phyloP scores from a whole-genome alignment of 169 alveolate species.

The Besnoitia besnoiti region DNA sequence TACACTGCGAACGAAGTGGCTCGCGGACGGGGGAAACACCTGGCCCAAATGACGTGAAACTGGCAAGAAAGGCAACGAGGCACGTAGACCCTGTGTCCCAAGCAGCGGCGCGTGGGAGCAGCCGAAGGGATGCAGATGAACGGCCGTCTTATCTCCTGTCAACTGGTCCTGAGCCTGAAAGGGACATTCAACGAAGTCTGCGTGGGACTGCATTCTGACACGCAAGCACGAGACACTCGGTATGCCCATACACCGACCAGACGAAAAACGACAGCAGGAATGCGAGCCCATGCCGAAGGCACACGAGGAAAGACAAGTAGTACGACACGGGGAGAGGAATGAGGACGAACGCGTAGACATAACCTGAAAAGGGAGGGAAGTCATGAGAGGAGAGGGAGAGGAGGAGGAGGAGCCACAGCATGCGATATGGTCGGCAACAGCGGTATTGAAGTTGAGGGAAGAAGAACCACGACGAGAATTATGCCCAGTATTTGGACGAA shows the following conservation, averaged over 20 bases:
- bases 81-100: background rate
- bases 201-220: too few relatives aligned
- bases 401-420: background rate
- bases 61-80: background rate
- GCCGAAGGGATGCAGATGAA: background rate
- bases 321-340: background rate
- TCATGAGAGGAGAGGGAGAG: background rate
- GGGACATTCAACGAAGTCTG: background rate
- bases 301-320: background rate
- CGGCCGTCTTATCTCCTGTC: too few relatives aligned
- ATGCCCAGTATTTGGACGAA: too few relatives aligned
- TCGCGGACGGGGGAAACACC: background rate
- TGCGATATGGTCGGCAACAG: too few relatives aligned
- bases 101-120: background rate
- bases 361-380: background rate
- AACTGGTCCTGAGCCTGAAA: too few relatives aligned
- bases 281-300: background rate
- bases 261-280: background rate
- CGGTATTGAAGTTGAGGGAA: too few relatives aligned
- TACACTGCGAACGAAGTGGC: background rate
- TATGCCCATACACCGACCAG: too few relatives aligned
- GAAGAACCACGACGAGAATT: too few relatives aligned
- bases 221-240: too few relatives aligned
- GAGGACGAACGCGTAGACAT: background rate
- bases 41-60: background rate